Evolutionary conservation across 345 rosid genomes (phyloP).

Genomic region (Conringia planisiliqua): DNA sequence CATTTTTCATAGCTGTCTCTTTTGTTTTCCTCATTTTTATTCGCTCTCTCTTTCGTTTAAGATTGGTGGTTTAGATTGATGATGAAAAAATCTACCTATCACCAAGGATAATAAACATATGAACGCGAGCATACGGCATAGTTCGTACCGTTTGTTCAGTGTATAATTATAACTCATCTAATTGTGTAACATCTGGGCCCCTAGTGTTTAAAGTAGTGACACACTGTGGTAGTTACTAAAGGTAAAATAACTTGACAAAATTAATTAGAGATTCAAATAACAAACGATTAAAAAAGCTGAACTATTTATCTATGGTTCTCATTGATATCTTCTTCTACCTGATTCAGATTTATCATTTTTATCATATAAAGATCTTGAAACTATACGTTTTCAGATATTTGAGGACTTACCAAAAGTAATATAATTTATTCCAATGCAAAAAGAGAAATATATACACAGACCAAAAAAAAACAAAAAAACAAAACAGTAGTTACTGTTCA

Average conservation of each 20-base stretch:
- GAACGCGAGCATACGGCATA: neutral
- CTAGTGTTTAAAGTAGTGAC: neutral
- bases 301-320: neutral
- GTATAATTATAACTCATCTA: no score
- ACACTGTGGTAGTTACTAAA: neutral
- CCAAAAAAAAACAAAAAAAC: neutral
- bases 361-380: neutral
- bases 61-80: neutral
- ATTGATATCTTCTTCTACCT: neutral
- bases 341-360: neutral
- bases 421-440: conserved; percentile 5
- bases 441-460: neutral
- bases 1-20: neutral
- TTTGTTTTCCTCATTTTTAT: neutral
- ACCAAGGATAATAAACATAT: neutral
- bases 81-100: neutral
- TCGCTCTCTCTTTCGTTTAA: neutral
- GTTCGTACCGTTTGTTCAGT: neutral
- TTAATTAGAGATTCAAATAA: no score
- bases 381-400: neutral
- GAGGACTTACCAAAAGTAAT: neutral
- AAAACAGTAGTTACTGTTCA: neutral
- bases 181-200: neutral
- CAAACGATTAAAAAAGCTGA: neutral
- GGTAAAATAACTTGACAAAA: neutral